phyloP scores from a whole-genome alignment of 2,329 filamentous ascomycete species.

The Hypoxylon sp. region DNA sequence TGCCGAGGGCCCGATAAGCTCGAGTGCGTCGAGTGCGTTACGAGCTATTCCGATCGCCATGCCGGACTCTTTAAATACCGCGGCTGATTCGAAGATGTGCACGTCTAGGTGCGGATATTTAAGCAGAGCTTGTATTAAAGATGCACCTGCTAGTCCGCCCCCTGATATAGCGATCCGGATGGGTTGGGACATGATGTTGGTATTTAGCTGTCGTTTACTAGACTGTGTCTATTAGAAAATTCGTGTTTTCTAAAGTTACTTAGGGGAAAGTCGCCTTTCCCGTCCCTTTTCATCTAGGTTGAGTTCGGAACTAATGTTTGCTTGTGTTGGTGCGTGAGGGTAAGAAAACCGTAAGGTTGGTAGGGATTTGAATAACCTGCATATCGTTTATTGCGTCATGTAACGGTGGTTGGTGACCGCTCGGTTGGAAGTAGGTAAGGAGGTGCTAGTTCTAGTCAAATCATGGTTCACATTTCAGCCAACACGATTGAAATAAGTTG shows the following conservation, averaged over 20 bases:
- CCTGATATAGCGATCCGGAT: constrained; percentile 43
- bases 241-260: no score
- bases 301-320: no score
- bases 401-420: no score
- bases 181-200: constrained; percentile 29
- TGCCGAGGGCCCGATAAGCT: constrained; percentile 43
- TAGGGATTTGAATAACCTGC: no score
- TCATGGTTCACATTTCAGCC: neutral
- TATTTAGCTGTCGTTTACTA: no score
- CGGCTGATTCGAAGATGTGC: constrained; percentile 46
- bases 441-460: neutral
- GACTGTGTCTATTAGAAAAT: no score
- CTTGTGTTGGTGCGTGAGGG: no score
- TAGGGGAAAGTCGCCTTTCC: no score
- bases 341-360: no score
- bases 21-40: constrained; percentile 46
- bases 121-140: constrained; percentile 38
- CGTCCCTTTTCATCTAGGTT: no score
- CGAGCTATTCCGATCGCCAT: constrained; percentile 45
- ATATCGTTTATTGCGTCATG: no score
- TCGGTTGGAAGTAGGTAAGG: no score
- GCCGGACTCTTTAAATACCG: constrained; percentile 42
- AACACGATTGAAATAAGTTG: neutral
- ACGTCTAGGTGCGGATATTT: constrained; percentile 42
- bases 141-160: constrained; percentile 44